Base-by-base conservation (phyloP, 768 basidiomycete species). In the Paxillus involutus region DNA sequence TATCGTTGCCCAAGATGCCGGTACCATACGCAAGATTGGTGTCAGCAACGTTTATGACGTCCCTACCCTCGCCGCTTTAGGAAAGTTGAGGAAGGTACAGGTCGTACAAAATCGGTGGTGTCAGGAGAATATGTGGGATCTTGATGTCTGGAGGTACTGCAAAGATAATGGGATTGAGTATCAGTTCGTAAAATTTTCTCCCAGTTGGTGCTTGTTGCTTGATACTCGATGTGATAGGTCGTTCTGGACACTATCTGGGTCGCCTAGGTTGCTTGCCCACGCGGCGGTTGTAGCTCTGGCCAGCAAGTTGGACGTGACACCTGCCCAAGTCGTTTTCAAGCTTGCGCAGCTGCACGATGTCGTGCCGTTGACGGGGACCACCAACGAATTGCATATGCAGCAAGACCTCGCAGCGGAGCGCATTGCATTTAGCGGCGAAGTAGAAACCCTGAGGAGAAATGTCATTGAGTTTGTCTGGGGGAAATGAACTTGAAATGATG, bases 71-170 rank as follows among this genome's bases (percentile, higher is more conserved):
- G 68, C 73, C 29, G 76, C 77, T 14, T 68, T 91, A 42, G 77
- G 76, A 36, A 72, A 76, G 16, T 73, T 79, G 59, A 73, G 83
- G 50, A 77, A 80, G 55, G 80, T 89, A 5, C 80, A 89, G 52
- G 81, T 91, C 30, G 88, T 94, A 14, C 91, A 92, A 67, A 90
- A 91, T 67, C 74, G 91, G 46, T 95, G 91, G 91, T 88, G 85
- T 61, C 84, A 91, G 65, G 85, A 83, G 6, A 94, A 92, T 55
- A 75, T 71, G 5, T 94, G 89, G 87, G 89, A 92, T 63, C 73
- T 71, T 49, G 76, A 77, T 1, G 84, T 91, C 4, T 76, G 83
- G 58, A 71, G 72, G 36, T 87, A 86, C 59, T 94, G 91, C 65
- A 77, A 71, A 59, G 70, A 77, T 50, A 73, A 85, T 47, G 80